Conservation (phyloP, 2,329 filamentous ascomycete species). For the Aspergillus carbonarius region DNA sequence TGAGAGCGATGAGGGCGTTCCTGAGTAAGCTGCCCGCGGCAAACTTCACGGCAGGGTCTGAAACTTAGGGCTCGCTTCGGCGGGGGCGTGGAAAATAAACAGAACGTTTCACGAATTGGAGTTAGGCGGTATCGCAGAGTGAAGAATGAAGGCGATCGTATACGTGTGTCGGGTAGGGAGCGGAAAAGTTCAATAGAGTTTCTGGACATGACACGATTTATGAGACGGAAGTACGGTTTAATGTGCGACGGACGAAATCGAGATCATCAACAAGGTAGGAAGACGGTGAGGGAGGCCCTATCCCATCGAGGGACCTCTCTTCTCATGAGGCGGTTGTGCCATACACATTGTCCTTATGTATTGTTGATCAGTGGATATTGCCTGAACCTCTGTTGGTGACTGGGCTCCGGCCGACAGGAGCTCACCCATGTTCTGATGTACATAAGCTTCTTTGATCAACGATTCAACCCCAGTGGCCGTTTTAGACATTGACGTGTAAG, state of each 20-base stretch:
- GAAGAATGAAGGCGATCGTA: slow-evolving; percentile 5
- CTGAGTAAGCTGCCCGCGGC: slow-evolving; percentile 40
- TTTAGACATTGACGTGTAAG: slow-evolving; percentile 15
- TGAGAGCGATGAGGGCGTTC: slow-evolving; percentile 87
- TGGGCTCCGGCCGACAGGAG: slow-evolving; percentile 18
- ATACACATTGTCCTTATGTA: slow-evolving; percentile 7
- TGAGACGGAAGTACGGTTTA: slow-evolving; percentile 26
- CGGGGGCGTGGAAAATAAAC: not conserved
- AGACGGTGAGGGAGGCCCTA: slow-evolving; percentile 4
- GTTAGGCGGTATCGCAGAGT: not conserved
- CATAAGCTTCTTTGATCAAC: slow-evolving; percentile 31
- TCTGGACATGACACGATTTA: slow-evolving; percentile 28
- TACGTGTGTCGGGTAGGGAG: slow-evolving; percentile 6
- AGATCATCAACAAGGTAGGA: slow-evolving; percentile 15
- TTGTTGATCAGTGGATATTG: slow-evolving; percentile 16
- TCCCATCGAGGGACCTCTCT: not conserved
- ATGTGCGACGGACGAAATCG: slow-evolving; percentile 20
- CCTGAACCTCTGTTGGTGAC: slow-evolving; percentile 12
- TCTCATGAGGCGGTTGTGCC: not conserved
- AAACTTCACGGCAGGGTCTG: not conserved
- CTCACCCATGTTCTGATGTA: slow-evolving; percentile 35
- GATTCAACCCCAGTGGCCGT: slow-evolving; percentile 25
- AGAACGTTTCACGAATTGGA: slow-evolving; percentile 4
- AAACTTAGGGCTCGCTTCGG: not conserved
- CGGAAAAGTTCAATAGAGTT: slow-evolving; percentile 26